Base-by-base conservation (phyloP, 2,329 filamentous ascomycete genomes). In the Fusarium proliferatum region DNA sequence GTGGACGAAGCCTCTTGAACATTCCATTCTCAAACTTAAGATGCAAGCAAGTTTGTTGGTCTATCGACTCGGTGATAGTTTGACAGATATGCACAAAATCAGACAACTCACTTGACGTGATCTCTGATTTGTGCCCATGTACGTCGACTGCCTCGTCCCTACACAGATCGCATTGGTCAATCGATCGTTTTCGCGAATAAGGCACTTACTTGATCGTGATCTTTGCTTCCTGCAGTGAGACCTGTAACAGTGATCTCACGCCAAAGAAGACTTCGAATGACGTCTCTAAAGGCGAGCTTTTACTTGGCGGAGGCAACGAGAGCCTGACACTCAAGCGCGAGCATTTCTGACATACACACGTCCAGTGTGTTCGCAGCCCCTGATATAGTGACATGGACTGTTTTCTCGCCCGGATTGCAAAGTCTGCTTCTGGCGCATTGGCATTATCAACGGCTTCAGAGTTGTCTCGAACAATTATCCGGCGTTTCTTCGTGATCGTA, bases 251-350 rank as follows among this genome's bases (percentile, higher is more conserved):
- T 7, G 39, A 38, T 12, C 41, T 9, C 23, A 56, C 59, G 11
- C 59, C 59, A 23, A 61, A 61, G 16, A 61, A 55, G 7, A 55
- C 59, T 21, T 61, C 59, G n/a, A 61, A 61, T 16, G 28, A 38
- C 10, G 48, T 41, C 48, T 61, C 39, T 11, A 6, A 52, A 23
- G 30, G 41, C 23, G 8, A 61, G 38, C 6, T 17, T 33, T 23
- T 33, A 30, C 28, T 19, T 30, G 15, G 48, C 19, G 42, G 48
- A 5, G 59, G 59, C 59, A 61, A 33, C 11, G 48, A 61, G 16
- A 61, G 48, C 9, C 30, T 26, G 28, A 61, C 59, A 13, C 38
- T 45, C 6, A 61, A 16, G 2, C 39, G 48, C 15, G 59, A 61
- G 30, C 59, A 61, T 33, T 61, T 56, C 9, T 45, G 59, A 6